Evolutionary conservation across 1,284 basidiomycete species (phyloP), one percentile per base, ranked within the genome.

Genomic region (Ustilago vetiveriae): DNA sequence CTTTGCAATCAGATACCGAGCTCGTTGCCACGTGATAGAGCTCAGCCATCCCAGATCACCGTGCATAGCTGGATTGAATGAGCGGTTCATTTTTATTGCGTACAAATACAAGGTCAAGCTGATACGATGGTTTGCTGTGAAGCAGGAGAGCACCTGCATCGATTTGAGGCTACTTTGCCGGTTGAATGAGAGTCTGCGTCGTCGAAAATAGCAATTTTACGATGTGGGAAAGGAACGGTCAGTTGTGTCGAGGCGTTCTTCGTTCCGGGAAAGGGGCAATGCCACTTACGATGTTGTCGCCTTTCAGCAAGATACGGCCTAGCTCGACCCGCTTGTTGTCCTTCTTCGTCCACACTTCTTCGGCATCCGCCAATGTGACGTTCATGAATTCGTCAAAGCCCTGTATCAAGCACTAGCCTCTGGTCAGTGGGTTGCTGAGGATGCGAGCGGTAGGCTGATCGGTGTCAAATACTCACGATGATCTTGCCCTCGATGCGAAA

Each of bases 321-420:
- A 79, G 71, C 42, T 74, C 65, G 47, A 69, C 67, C n/a, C 72
- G 62, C 46, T 71, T 74, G 48, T 72, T 71, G 39, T 64, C 75
- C 39, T 75, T 64, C 41, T 69, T 72, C 19, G 63, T 62, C 82
- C 89, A 95, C 7, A 98, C 91, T 83, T 98, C 96, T 59, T 89
- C 88, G 35, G 95, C 92, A 64, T 98, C 92, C 78, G 97, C 94
- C n/a, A 97, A 85, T 21, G 97, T 92, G 19, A 99, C 85, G 82
- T 99, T 99, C 96, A 99, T 99, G 84, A 98, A 99, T 84, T 99
- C 96, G 83, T 99, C 96, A 80, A 98, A 98, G 21, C 96, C 96
- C 95, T 67, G 39, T 52, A n/a, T 21, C 6, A 30, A 46, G 3
- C 17, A 36, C 11, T n/a, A n/a, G n/a, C n/a, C n/a, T n/a, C n/a